Conservation (phyloP, 2,329 filamentous ascomycete species). For the Colletotrichum salicis region DNA sequence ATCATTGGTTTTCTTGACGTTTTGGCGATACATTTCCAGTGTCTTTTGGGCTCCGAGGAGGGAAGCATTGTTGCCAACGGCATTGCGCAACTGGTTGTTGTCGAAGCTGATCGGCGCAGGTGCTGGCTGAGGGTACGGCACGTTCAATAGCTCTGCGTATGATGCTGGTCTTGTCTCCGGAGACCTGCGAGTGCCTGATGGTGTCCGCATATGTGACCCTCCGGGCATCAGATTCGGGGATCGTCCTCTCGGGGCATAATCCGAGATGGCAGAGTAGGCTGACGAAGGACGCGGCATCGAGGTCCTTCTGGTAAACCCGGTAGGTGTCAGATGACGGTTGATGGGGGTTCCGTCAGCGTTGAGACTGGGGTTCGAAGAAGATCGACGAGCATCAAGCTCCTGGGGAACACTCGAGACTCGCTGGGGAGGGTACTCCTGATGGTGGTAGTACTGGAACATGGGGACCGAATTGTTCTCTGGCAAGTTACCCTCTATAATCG, state of each 20-base stretch:
- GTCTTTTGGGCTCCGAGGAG: conserved; percentile 92
- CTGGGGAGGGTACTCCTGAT: conserved; percentile 55
- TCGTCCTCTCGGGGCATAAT: conserved; percentile 72
- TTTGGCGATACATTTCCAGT: conserved; percentile 95
- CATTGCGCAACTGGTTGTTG: conserved; percentile 81
- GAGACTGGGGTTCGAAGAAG: conserved; percentile 63
- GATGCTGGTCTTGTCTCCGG: conserved; percentile 64
- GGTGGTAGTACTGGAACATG: conserved; percentile 72
- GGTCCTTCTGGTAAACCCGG: conserved; percentile 63
- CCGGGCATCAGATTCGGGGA: conserved; percentile 61
- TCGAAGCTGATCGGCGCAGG: conserved; percentile 76
- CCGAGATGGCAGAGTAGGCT: conserved; percentile 79
- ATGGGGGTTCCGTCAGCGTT: conserved; percentile 58
- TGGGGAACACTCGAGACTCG: conserved; percentile 54
- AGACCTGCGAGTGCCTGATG: conserved; percentile 63
- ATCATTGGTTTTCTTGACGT: conserved; percentile 97
- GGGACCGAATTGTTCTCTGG: conserved; percentile 59
- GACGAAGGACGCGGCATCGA: conserved; percentile 78
- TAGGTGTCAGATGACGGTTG: conserved; percentile 72
- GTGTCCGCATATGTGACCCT: conserved; percentile 56
- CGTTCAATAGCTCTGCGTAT: conserved; percentile 70
- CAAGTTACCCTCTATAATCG: conserved; percentile 57
- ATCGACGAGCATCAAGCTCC: conserved; percentile 51
- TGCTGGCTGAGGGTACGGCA: conserved; percentile 82
- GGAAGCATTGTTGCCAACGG: conserved; percentile 89